Evolutionary conservation across 1,139 yeast genomes (phyloP), one percentile per base, ranked within the genome.

Genomic region (Wickerhamomyces sp.): DNA sequence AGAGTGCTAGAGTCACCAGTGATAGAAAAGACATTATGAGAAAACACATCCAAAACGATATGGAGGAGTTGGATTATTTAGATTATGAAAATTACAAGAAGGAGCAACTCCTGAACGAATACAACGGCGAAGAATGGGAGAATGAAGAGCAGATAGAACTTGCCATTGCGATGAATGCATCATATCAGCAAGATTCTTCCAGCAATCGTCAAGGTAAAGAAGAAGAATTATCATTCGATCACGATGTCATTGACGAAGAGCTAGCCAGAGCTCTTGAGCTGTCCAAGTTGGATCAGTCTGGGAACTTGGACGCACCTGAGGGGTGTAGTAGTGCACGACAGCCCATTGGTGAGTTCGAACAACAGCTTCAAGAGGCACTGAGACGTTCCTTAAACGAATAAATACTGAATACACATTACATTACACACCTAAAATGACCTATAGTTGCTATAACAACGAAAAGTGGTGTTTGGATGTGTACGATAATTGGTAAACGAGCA

Each of bases 91-190:
- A 35, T 3, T 35, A 37, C n/a, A 41, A 59, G 40, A 53, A 60
- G 7, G 52, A 60, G 12, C 47, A 48, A 20, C 22, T 60, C 22
- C 47, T 73, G 31, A 67, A 66, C 28, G 72, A 70, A 53, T 76
- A 66, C 48, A 76, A 76, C 49, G 76, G 76, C 4, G 8, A 56
- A 49, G 56, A 52, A 6, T 57, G 61, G 12, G 65, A 62, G 1
- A 71, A 67, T 14, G 74, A 68, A 38, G 81, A 70, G 33, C 77
- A 69, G 52, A 55, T 72, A 22, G 69, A 73, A 31, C 54, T 76
- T 40, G 82, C 82, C 0, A 51, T 76, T 47, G 82, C 81, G 1
- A 51, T 77, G 44, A 76, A 80, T 48, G 64, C 65, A 5, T 52
- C 57, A 0, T 6, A 49, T 19, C 45, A 48, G 14, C 47, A 48